Conservation (phyloP, 257 asterid genomes). For the Asclepias syriaca region DNA sequence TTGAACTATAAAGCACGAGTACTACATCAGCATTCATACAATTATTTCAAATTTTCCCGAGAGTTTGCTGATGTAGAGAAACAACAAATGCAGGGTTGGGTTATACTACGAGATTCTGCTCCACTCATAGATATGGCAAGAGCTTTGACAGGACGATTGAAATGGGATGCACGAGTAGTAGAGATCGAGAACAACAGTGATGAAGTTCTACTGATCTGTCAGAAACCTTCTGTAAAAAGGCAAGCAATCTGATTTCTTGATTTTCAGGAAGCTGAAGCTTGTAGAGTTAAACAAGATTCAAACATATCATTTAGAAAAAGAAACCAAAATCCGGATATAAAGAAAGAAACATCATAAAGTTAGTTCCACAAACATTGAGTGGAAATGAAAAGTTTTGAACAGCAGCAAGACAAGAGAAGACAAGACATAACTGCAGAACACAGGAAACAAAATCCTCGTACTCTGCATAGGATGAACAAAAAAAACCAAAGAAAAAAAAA, state of each 20-base stretch:
- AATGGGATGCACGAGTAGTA: constrained; percentile 95
- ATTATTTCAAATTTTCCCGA: neutral
- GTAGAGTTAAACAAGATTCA: constrained; percentile 39
- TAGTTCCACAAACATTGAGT: constrained; percentile 24
- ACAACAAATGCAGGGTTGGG: constrained; percentile 72
- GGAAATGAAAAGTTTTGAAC: constrained; percentile 40
- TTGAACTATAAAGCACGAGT: neutral
- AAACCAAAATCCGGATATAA: constrained; percentile 17
- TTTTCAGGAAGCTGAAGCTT: constrained; percentile 16
- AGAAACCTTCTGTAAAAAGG: constrained; percentile 77
- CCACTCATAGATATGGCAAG: constrained; percentile 74
- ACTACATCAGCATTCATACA: neutral
- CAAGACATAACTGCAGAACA: constrained; percentile 19
- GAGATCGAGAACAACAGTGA: constrained; percentile 81
- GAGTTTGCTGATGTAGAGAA: constrained; percentile 12
- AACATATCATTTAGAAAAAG: constrained; percentile 17
- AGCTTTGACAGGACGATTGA: constrained; percentile 65
- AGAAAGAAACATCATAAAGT: constrained; percentile 24
- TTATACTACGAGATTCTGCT: constrained; percentile 62
- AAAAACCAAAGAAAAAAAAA: constrained; percentile 1
- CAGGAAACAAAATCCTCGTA: constrained; percentile 12
- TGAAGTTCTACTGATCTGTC: constrained; percentile 91
- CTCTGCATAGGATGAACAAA: constrained; percentile 17
- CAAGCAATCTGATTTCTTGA: constrained; percentile 48
- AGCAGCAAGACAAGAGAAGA: constrained; percentile 7